Base-by-base conservation (phyloP, 2,329 filamentous ascomycete species). In the Volutella citrinella region DNA sequence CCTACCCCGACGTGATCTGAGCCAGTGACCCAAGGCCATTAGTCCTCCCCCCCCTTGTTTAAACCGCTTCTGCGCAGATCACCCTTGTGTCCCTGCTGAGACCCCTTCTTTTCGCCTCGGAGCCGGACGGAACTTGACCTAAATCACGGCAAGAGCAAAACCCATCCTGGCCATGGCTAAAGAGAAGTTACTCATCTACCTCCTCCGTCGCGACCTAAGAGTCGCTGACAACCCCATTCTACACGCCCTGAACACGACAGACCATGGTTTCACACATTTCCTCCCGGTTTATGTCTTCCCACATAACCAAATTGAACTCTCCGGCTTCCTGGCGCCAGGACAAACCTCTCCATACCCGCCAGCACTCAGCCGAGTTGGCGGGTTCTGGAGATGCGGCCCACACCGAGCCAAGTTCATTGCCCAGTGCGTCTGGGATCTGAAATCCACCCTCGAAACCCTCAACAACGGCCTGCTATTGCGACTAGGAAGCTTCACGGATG, bases 171-270 rank as follows among this genome's bases (percentile, higher is more conserved):
- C n/a, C n/a, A n/a, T n/a, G n/a, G n/a, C n/a, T n/a, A n/a, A n/a
- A n/a, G 76, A 72, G 19, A 76, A 72, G 19, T 68, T 86, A 16
- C 64, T 89, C 32, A 68, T 91, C 35, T 89, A 88, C 53, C 58
- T 90, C 15, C 60, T 90, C 21, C 78, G 85, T 27, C 78, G 81
- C 46, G 87, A 91, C 55, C 68, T 89, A 14, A 81, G 87, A 40
- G 68, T 85, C 17, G 69, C 76, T 18, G 86, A 91, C 60, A 90
- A 90, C 51, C 84, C 84, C 1, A 70, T 89, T 25, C 71, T 91
- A 14, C 70, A 87, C 52, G 71, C 61, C 49, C 65, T 74, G 30
- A 64, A 64, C 38, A 76, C 64, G 44, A 59, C 61, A 13, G 60
- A 70, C 15, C 72, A 78, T 53, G 68, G 66, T 5, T 80, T 73